Percentiles rank a stretch among this genome's conserved stretches.
Conservation (phyloP, 108 stramenopile species). For the Cyclostephanos tholiformis region DNA sequence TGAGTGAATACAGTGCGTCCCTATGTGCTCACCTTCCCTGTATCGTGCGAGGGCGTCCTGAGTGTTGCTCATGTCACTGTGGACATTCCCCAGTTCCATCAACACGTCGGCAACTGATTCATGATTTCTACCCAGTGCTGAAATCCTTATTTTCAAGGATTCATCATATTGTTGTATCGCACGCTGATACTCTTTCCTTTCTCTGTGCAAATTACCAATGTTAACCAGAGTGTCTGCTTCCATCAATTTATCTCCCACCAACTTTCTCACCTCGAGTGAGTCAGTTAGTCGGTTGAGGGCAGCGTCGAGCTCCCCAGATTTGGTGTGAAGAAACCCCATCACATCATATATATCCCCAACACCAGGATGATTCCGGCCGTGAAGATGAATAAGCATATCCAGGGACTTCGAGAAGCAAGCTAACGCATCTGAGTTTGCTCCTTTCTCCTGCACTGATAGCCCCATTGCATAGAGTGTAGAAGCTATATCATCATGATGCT, state of each 20-base stretch:
- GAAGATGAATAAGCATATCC: constrained; percentile 55
- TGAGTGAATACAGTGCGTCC: not conserved
- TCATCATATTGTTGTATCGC: constrained; percentile 75
- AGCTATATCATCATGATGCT: constrained; percentile 66
- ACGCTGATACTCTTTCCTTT: constrained; percentile 59
- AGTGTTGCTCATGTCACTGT: constrained; percentile 57
- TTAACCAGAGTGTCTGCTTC: constrained; percentile 77
- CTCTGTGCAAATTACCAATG: constrained; percentile 75
- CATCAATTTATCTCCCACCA: constrained; percentile 57
- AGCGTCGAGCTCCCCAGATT: constrained; percentile 60
- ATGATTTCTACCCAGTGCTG: constrained; percentile 64
- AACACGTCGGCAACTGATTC: constrained; percentile 70
- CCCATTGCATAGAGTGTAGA: constrained; percentile 77
- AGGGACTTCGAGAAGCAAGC: constrained; percentile 64
- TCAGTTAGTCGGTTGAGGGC: constrained; percentile 59
- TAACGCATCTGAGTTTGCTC: constrained; percentile 57
- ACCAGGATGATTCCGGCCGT: constrained; percentile 61
- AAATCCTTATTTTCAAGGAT: constrained; percentile 62
- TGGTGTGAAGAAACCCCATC: constrained; percentile 72
- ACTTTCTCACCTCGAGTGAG: constrained; percentile 63
- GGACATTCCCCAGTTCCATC: constrained; percentile 70
- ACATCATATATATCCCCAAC: constrained; percentile 72
- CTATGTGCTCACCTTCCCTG: constrained; percentile 61
- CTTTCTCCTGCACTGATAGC: constrained; percentile 54
- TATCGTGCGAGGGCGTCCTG: constrained; percentile 66